Conservation (phyloP, 495 filamentous ascomycete species). For the Talaromyces adpressus region DNA sequence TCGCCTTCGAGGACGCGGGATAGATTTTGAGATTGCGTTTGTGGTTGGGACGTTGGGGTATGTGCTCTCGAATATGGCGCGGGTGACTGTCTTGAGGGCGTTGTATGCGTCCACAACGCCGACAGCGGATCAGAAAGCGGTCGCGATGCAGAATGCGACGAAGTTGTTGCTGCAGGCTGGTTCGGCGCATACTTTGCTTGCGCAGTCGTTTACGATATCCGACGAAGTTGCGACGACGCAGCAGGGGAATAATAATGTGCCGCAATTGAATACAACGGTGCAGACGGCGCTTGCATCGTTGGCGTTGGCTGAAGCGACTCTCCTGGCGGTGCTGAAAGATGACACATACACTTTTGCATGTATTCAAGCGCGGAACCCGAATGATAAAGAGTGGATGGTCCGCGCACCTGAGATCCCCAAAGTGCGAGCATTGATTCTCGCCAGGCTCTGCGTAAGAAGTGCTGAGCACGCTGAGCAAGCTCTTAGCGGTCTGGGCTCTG, state of each 20-base stretch:
- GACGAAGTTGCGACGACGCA: neutral
- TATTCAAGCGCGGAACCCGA: constrained; percentile 66
- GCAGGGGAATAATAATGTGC: neutral
- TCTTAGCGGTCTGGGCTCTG: constrained; percentile 36
- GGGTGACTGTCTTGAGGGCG: constrained; percentile 43
- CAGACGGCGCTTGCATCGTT: constrained; percentile 67
- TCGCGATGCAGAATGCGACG: constrained; percentile 67
- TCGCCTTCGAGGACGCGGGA: constrained; percentile 59
- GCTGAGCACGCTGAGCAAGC: constrained; percentile 49
- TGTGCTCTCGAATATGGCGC: constrained; percentile 62
- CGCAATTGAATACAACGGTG: constrained; percentile 20
- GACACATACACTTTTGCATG: constrained; percentile 82
- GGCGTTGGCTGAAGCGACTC: constrained; percentile 78
- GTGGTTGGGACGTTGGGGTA: constrained; percentile 69
- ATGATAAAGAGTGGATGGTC: constrained; percentile 90
- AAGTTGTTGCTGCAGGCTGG: constrained; percentile 71
- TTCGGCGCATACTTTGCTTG: constrained; percentile 66
- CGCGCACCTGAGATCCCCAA: constrained; percentile 77
- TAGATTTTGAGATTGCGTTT: constrained; percentile 81
- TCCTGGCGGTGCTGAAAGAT: constrained; percentile 84
- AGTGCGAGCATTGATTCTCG: constrained; percentile 80
- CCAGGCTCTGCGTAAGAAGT: constrained; percentile 71
- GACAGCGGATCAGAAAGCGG: constrained; percentile 54
- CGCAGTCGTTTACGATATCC: constrained; percentile 10
- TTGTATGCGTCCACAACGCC: constrained; percentile 55